Percentiles rank a stretch among this genome's conserved stretches.
phyloP scores from a whole-genome alignment of 2,329 filamentous ascomycete species.

The Teratosphaeria epicoccoides region DNA sequence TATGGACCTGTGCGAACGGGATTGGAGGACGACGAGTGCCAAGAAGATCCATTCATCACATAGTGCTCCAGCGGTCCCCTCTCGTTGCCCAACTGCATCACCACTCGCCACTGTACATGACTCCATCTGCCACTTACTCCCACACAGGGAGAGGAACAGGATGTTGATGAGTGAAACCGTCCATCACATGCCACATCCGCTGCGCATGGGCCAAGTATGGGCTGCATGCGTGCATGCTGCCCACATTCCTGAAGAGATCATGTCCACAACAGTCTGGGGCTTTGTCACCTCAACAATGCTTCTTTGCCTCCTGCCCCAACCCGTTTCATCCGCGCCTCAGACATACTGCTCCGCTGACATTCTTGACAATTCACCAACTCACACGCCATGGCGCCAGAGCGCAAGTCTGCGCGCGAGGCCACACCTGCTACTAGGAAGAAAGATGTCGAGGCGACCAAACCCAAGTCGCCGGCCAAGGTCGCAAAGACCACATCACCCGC shows the following conservation, averaged over 20 bases:
- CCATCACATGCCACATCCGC: no score
- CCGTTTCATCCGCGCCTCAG: background rate
- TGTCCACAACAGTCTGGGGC: background rate
- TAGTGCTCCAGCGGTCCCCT: no score
- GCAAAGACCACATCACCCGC: background rate
- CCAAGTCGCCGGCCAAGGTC: background rate
- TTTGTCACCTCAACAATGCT: background rate
- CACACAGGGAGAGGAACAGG: no score
- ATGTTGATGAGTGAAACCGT: no score
- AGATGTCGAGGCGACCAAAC: background rate
- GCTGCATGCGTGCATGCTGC: background rate
- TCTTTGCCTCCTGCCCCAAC: background rate
- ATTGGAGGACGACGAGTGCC: no score
- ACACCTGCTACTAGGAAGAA: background rate
- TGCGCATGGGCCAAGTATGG: no score
- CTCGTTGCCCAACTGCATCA: no score
- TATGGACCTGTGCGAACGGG: no score
- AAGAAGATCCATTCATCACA: no score
- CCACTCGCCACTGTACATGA: no score
- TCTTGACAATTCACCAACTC: background rate
- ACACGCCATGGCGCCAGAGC: conserved; percentile 1
- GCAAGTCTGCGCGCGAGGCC: background rate
- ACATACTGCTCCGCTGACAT: background rate
- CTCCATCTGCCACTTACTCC: no score
- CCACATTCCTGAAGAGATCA: background rate